A percentile compares a stretch with the other conserved stretches of the same genome.
phyloP scores from a whole-genome alignment of 495 filamentous ascomycete species.

The Bombardia bombarda region DNA sequence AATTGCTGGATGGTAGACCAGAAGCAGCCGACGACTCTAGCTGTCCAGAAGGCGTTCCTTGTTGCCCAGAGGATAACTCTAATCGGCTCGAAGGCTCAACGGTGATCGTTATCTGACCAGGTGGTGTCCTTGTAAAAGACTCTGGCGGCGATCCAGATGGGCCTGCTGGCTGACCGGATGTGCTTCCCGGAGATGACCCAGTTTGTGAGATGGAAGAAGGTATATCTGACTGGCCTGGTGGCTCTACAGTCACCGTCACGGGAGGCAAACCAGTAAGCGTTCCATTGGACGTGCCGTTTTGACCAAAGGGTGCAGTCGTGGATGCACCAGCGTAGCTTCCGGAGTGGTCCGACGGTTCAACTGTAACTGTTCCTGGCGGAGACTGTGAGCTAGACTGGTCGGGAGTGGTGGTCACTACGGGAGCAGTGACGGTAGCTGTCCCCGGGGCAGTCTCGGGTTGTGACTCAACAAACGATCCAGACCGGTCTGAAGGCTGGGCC shows the following conservation, averaged over 20 bases:
- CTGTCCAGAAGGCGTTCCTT: too few relatives aligned
- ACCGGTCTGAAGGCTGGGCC: slow-evolving; percentile 6
- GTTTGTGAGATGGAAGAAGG: too few relatives aligned
- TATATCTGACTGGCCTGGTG: not conserved
- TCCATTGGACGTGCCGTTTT: too few relatives aligned
- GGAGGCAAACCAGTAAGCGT: too few relatives aligned
- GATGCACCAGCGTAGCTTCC: not conserved
- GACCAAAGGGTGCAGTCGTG: not conserved
- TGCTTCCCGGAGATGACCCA: not conserved
- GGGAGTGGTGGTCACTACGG: not conserved
- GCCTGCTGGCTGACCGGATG: not conserved
- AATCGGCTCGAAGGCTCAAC: too few relatives aligned
- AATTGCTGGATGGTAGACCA: not conserved
- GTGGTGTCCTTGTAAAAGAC: not conserved
- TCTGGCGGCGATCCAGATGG: not conserved
- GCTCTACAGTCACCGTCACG: not conserved
- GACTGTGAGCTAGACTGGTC: not conserved
- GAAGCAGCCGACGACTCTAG: too few relatives aligned
- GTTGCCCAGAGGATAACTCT: too few relatives aligned
- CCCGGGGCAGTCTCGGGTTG: slow-evolving; percentile 1
- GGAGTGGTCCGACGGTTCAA: not conserved
- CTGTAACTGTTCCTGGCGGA: not conserved
- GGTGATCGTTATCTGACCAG: too few relatives aligned
- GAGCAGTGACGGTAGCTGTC: not conserved
- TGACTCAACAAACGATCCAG: not conserved